These are phyloP conservation scores for Prunus salicina DNA, from an alignment of 306 rosid species.

Conservation along the genomic window DNA sequence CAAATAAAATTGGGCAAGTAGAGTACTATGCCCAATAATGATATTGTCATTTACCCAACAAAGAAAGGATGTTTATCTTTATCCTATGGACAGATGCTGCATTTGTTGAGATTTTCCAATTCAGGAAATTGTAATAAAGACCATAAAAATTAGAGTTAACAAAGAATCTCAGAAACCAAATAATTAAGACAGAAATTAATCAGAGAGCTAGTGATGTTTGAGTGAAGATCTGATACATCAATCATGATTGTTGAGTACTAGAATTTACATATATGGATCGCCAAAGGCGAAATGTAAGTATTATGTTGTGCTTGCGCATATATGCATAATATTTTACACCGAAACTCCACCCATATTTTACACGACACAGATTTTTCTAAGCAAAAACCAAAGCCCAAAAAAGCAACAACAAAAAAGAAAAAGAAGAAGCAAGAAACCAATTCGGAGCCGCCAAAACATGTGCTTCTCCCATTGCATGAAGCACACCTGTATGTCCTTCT, in stretches of 20 bases:
- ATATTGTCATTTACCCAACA: no score
- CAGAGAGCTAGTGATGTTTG: background rate
- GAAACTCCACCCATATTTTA: background rate
- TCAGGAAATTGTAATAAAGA: no score
- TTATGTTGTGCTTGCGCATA: background rate
- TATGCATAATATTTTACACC: slow-evolving; percentile 4
- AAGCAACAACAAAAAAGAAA: background rate
- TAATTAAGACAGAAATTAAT: background rate
- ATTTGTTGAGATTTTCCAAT: no score
- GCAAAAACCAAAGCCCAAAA: background rate
- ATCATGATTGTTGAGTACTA: background rate
- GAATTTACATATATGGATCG: background rate
- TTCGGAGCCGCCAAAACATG: slow-evolving; percentile 1
- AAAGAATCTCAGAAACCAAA: background rate
- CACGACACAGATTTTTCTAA: background rate
- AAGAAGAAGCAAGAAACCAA: background rate
- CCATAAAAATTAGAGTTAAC: no score
- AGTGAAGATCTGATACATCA: background rate
- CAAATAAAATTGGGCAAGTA: no score
- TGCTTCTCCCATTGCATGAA: slow-evolving; percentile 12
- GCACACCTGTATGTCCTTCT: slow-evolving; percentile 1
- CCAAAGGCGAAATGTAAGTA: background rate
- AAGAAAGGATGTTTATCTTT: no score
- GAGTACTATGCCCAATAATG: no score
- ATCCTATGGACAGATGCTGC: no score